Base-by-base conservation (phyloP, 2,329 filamentous ascomycete genomes). In the Trichoderma aggressivum region DNA sequence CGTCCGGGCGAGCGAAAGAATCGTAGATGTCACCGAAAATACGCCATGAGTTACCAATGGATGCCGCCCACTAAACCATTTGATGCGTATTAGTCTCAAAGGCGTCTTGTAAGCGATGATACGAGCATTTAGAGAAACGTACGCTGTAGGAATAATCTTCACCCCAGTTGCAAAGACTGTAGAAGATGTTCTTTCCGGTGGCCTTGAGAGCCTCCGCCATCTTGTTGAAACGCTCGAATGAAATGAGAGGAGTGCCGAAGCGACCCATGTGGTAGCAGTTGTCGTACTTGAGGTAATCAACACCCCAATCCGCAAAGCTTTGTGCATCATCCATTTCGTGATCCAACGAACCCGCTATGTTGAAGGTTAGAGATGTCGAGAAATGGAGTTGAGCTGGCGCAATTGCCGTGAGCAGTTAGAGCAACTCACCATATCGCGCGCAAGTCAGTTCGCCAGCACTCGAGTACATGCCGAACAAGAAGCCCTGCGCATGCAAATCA, bases 261-360 rank as follows among this genome's bases (percentile, higher is more conserved):
- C 64, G 70, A 21, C 70, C 70, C 63, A 68, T 69, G 56, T 71
- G 63, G 64, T 68, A 71, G 74, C 85, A 86, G 74, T 86, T 86
- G 72, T 87, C 85, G 72, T 86, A 86, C 78, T 87, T 87, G 39
- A 87, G 78, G 63, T 86, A 86, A 74, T 86, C 85, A 61, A 87
- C 81, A 1, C 84, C 84, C 86, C 86, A 87, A 12, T 81, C 79
- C 0, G 85, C 84, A 73, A 86, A 88, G 0, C 82, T 83, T 72
- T 84, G 74, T 0, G 87, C 87, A 75, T 89, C 87, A 10, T 85
- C 77, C 6, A 80, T 76, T 73, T 89, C 87, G 72, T 85, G 83
- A 11, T 85, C 86, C 21, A 87, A 75, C 32, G 83, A 85, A 2
- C 84, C 87, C 28, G 84, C 67, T 70, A 18, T 50, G n/a, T 7